Base-by-base conservation (phyloP, 2,329 filamentous ascomycete genomes). In the Cadophora gregata region DNA sequence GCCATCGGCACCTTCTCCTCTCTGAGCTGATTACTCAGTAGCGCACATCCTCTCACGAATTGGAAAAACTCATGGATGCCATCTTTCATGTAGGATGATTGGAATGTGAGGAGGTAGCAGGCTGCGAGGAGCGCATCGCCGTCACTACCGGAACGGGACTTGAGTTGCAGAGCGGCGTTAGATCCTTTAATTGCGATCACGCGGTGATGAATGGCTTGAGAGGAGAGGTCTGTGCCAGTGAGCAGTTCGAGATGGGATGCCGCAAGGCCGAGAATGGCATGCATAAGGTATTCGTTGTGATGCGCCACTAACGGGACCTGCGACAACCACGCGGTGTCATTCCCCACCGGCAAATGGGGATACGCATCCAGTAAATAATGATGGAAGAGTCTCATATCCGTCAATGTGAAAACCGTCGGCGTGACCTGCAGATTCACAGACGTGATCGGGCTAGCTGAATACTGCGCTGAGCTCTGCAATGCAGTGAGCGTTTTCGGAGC, bases 341-440 rank as follows among this genome's bases (percentile, higher is more conserved):
- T 88, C 48, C 87, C 88, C 21, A 90, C 78, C 0, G 89, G 88
- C 27, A 90, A 82, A 75, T 88, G 85, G 2, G 89, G 89, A 72
- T 87, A 87, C 70, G 86, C 88, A 42, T 83, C 81, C 31, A 85
- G 78, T 19, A 90, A 78, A 70, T 90, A 90, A 75, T 90, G 87
- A 75, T 90, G 88, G 71, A 90, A 90, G 75, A 90, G 84, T 45
- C 87, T 84, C 88, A 91, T 89, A 72, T 90, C 88, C 59, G 86
- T 84, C 64, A 88, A 72, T 62, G 81, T 87, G 74, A 89, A 88
- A 0, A 88, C 76, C 3, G 84, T 85, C n/a, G 86, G 81, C 69
- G 85, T 69, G 84, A 79, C 68, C 84, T 72, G 71, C 25, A 65
- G 66, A 45, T 61, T 65, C 50, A 65, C 55, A 24, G 69, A 51